Percentiles rank a stretch among this genome's conserved stretches.
Evolutionary conservation across 1,139 yeast species (phyloP).

Genomic region (Candida labiduridarum): DNA sequence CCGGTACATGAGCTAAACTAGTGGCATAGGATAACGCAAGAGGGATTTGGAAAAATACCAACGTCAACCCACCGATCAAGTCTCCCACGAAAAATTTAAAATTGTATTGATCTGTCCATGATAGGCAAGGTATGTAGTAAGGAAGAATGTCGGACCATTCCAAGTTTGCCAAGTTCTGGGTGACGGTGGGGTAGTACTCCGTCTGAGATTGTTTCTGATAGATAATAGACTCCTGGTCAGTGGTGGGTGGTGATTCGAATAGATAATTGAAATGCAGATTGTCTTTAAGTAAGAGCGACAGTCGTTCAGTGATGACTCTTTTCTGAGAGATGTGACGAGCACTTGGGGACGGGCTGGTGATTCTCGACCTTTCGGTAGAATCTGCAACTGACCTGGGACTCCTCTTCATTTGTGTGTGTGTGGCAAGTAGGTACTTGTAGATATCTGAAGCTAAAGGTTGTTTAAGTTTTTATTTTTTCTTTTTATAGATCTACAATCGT

Average conservation of each 20-base stretch:
- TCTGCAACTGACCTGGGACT: constrained; percentile 1
- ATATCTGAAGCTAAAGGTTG: background rate
- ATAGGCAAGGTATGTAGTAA: constrained; percentile 78
- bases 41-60: constrained; percentile 93
- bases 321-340: constrained; percentile 33
- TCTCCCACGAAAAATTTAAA: constrained; percentile 65
- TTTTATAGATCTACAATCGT: background rate
- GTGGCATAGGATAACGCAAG: constrained; percentile 87
- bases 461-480: background rate
- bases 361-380: constrained; percentile 9
- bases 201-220: constrained; percentile 12
- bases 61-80: constrained; percentile 78
- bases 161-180: constrained; percentile 24
- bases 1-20: constrained; percentile 88
- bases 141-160: constrained; percentile 42
- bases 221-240: constrained; percentile 23
- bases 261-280: background rate
- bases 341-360: constrained; percentile 36
- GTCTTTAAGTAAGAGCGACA: constrained; percentile 18
- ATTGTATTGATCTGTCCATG: constrained; percentile 75
- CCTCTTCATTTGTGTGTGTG: background rate
- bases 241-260: background rate
- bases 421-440: background rate
- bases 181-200: constrained; percentile 28
- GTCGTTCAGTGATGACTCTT: constrained; percentile 33